A percentile compares a stretch with the other conserved stretches of the same genome.
phyloP scores from a whole-genome alignment of 75 land plant species.

The Picea glauca region DNA sequence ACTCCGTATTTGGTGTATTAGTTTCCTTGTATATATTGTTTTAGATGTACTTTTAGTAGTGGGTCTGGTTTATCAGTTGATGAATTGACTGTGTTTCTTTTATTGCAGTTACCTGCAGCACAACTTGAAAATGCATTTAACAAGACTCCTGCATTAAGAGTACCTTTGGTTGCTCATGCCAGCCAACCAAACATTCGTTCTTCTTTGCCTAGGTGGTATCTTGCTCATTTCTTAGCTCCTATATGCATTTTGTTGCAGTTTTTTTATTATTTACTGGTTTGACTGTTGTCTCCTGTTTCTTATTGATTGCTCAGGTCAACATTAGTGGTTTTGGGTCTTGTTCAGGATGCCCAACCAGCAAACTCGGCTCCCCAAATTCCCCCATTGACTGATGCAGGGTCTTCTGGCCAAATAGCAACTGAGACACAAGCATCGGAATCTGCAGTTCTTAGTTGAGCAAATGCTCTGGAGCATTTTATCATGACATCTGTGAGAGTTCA shows the following conservation, averaged over 20 bases:
- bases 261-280: background rate
- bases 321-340: slow-evolving; percentile 51
- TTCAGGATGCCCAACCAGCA: slow-evolving; percentile 25
- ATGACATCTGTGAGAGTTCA: no score
- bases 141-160: slow-evolving; percentile 55
- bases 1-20: background rate
- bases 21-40: background rate
- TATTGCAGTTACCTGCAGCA: slow-evolving; percentile 79
- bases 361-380: slow-evolving; percentile 9
- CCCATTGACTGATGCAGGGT: background rate
- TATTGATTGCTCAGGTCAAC: slow-evolving; percentile 38
- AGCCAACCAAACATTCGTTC: slow-evolving; percentile 67
- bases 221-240: background rate
- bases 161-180: slow-evolving; percentile 75
- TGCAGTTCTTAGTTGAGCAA: slow-evolving; percentile 1
- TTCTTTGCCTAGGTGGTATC: slow-evolving; percentile 68
- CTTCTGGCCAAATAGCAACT: background rate
- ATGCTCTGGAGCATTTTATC: no score
- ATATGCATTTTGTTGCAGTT: background rate
- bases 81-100: slow-evolving; percentile 9
- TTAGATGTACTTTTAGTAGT: background rate
- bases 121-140: slow-evolving; percentile 92
- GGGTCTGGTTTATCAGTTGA: background rate
- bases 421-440: slow-evolving; percentile 9
- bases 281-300: background rate